These are phyloP conservation scores for Xylaria scruposa DNA, from an alignment of 495 filamentous ascomycete genomes.

Conservation along the genomic window DNA sequence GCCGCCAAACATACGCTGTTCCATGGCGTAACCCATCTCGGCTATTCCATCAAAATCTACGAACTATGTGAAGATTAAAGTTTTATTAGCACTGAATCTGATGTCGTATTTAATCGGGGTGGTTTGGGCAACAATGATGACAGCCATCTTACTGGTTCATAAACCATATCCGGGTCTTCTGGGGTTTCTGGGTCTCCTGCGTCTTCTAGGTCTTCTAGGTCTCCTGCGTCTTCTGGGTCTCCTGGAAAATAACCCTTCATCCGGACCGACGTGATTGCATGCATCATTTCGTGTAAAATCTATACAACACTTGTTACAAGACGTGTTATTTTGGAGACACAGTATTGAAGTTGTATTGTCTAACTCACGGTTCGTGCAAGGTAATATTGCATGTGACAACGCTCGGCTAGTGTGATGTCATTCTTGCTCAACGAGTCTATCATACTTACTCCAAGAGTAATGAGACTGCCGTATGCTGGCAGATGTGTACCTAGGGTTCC, in stretches of 20 bases:
- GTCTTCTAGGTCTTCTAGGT: no score
- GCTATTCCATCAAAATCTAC: constrained; percentile 11
- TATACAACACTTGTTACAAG: not conserved
- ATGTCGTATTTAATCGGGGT: not conserved
- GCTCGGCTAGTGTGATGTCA: constrained; percentile 13
- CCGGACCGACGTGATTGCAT: not conserved
- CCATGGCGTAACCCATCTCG: constrained; percentile 7
- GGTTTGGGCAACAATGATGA: not conserved
- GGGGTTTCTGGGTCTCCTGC: no score
- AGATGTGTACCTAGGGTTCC: not conserved
- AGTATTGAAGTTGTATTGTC: not conserved
- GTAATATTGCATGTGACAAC: not conserved
- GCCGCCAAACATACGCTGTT: constrained; percentile 4
- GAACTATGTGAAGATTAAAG: not conserved
- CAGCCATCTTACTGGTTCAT: constrained; percentile 1
- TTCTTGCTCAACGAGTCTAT: not conserved
- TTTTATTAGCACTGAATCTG: not conserved
- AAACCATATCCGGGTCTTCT: no score
- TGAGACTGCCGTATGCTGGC: not conserved
- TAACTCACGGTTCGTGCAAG: not conserved
- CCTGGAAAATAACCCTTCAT: not conserved
- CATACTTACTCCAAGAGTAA: not conserved
- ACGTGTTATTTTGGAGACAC: not conserved
- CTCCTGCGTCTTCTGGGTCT: no score
- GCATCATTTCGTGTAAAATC: constrained; percentile 10